Evolutionary conservation across 495 filamentous ascomycete species (phyloP).

Genomic region (Neurospora tetrasperma): DNA sequence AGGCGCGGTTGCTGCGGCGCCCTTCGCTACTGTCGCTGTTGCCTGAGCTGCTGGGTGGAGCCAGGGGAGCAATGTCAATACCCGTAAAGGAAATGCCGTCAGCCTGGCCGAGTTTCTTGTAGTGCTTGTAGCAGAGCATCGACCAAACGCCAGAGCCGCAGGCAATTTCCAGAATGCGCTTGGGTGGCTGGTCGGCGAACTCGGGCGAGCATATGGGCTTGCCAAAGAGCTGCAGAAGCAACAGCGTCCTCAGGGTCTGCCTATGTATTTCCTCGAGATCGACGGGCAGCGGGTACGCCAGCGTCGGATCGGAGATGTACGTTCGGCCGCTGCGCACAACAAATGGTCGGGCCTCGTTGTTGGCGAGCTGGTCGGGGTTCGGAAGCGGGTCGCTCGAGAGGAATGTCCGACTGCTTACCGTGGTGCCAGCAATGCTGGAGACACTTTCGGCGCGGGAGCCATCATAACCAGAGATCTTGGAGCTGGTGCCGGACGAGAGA

Average conservation of each 20-base stretch:
- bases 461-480: slow-evolving; percentile 11
- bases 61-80: slow-evolving; percentile 69
- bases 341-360: slow-evolving; percentile 49
- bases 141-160: slow-evolving; percentile 91
- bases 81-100: slow-evolving; percentile 62
- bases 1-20: not conserved
- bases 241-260: slow-evolving; percentile 73
- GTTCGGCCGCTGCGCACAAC: slow-evolving; percentile 64
- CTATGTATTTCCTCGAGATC: slow-evolving; percentile 82
- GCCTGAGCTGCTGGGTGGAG: slow-evolving; percentile 30
- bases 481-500: slow-evolving; percentile 19
- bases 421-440: slow-evolving; percentile 26
- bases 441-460: slow-evolving; percentile 29
- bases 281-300: slow-evolving; percentile 75
- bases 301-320: slow-evolving; percentile 65
- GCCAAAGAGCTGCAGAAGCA: slow-evolving; percentile 72
- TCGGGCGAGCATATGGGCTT: slow-evolving; percentile 65
- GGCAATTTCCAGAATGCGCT: slow-evolving; percentile 72
- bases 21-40: not conserved
- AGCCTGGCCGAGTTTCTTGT: slow-evolving; percentile 48
- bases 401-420: slow-evolving; percentile 27
- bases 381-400: slow-evolving; percentile 23
- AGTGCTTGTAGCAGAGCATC: slow-evolving; percentile 69
- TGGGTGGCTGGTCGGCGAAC: slow-evolving; percentile 53
- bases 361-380: slow-evolving; percentile 13